Percentiles rank a stretch among this genome's conserved stretches.
Evolutionary conservation across 2,329 filamentous ascomycete genomes (phyloP).

Genomic region (Exophiala dermatitidis): DNA sequence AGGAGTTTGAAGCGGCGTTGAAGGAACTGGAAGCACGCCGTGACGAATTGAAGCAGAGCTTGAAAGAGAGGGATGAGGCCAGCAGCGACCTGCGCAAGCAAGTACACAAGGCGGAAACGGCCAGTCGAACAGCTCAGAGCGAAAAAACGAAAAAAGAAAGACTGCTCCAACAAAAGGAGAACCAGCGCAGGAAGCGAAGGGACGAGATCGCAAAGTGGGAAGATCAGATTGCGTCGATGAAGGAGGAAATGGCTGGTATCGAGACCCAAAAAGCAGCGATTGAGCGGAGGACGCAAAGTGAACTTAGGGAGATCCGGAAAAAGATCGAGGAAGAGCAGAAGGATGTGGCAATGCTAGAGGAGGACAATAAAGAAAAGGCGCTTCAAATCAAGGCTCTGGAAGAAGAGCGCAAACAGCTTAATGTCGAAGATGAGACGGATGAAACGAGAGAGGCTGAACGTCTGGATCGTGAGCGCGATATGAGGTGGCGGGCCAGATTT

Average conservation of each 20-base stretch:
- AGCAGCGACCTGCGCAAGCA: constrained; percentile 78
- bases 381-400: constrained; percentile 56
- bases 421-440: constrained; percentile 42
- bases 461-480: constrained; percentile 43
- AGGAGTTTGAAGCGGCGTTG: constrained; percentile 59
- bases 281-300: constrained; percentile 36
- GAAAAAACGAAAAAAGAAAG: constrained; percentile 71
- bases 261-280: constrained; percentile 39
- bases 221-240: constrained; percentile 47
- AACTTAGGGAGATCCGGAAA: constrained; percentile 37
- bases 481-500: constrained; percentile 42
- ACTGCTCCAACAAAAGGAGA: constrained; percentile 52
- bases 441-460: constrained; percentile 46
- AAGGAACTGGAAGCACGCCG: constrained; percentile 68
- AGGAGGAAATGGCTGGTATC: constrained; percentile 41
- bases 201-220: constrained; percentile 55
- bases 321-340: constrained; percentile 42
- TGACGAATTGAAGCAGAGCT: constrained; percentile 65
- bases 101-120: constrained; percentile 69
- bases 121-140: constrained; percentile 73
- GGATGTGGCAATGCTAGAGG: constrained; percentile 52
- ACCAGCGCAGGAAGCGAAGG: constrained; percentile 53
- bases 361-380: constrained; percentile 55
- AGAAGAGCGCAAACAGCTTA: constrained; percentile 48
- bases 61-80: constrained; percentile 86